Base-by-base conservation (phyloP, 805 yeast genomes). In the Torulaspora gathmanii region DNA sequence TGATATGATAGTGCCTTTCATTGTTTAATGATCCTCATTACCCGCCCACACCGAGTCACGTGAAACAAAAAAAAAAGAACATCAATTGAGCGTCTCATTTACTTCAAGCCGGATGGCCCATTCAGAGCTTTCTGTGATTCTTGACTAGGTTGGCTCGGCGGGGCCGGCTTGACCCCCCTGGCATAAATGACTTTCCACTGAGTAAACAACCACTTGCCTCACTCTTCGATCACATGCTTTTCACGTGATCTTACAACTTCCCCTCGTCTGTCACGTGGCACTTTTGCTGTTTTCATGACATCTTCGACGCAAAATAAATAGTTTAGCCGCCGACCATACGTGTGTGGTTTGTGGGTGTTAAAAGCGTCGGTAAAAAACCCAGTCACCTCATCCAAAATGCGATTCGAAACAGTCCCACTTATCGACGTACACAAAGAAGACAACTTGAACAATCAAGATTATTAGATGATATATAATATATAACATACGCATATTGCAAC, bases 321-420 rank as follows among this genome's bases (percentile, higher is more conserved):
- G n/a, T n/a, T 29, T 38, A 38, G 41, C 41, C 41, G 41, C 41
- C 20, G 41, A 38, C 28, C 26, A 15, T 5, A 8, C 25, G 15
- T 16, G 3, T 11, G 5, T 30, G 33, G 34, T 19, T 8, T 17
- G 25, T 22, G 35, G 31, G 40, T 25, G 4, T 25, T 16, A 1
- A 25, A 5, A 33, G 1, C 7, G 6, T 3, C 13, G 33, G 9
- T 15, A 2, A 7, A 19, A 38, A 20, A 38, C 28, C 41, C 41
- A 17, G 17, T 12, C 41, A 38, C 27, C 19, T 12, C 23, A 15
- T 7, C 27, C 7, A 34, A 30, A 11, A 8, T 15, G 5, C 12
- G 20, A n/a, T n/a, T 15, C 5, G 7, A 2, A 7, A 16, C 34
- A 31, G 34, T 31, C 34, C 3, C 30, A 27, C 2, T 13, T 11